phyloP scores from a whole-genome alignment of 1,284 basidiomycete genomes.

The Stygiomarasmius scandens region DNA sequence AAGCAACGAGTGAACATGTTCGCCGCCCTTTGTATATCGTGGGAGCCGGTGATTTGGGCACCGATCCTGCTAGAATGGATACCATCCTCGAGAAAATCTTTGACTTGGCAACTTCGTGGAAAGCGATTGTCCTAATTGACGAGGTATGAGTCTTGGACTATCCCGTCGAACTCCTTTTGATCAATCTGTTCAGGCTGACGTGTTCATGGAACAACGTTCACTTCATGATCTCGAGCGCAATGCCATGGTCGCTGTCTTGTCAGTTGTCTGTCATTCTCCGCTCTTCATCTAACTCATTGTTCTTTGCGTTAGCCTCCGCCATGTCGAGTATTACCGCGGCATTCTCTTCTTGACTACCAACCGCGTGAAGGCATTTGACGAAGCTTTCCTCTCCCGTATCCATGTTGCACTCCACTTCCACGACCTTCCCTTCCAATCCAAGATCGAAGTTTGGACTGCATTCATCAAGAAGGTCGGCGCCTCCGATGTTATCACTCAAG shows the following conservation, averaged over 20 bases:
- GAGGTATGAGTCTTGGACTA: conserved; percentile 41
- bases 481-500: conserved; percentile 36
- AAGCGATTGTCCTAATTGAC: conserved; percentile 65
- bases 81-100: conserved; percentile 45
- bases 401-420: conserved; percentile 65
- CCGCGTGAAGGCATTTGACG: conserved; percentile 63
- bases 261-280: conserved; percentile 15
- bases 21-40: conserved; percentile 59
- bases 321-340: conserved; percentile 66
- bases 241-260: conserved; percentile 68
- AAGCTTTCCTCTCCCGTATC: conserved; percentile 70
- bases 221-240: conserved; percentile 62
- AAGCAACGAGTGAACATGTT: conserved; percentile 65
- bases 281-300: neutral
- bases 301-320: conserved; percentile 44
- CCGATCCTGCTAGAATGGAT: conserved; percentile 46
- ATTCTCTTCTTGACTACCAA: conserved; percentile 73
- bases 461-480: conserved; percentile 54
- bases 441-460: conserved; percentile 56
- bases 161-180: neutral
- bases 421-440: conserved; percentile 50
- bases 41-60: conserved; percentile 61
- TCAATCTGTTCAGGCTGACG: conserved; percentile 39
- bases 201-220: conserved; percentile 67
- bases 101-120: conserved; percentile 61